These are phyloP conservation scores for Solanum appendiculatum DNA, from an alignment of 257 asterid genomes.

Conservation along the genomic window DNA sequence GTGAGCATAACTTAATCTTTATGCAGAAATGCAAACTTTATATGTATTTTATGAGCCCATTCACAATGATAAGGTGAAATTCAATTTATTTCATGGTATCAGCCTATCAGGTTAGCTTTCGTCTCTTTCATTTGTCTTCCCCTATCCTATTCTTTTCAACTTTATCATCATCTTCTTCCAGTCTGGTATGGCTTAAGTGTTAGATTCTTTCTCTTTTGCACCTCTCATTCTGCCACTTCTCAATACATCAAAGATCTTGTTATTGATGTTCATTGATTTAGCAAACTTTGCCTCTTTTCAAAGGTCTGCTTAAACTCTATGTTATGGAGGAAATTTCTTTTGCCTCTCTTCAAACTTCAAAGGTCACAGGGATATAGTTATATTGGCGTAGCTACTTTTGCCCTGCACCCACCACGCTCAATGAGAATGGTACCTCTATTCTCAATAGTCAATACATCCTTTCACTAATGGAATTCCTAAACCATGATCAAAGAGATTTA, in stretches of 20 bases:
- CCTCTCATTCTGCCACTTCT: neutral
- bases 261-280: neutral
- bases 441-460: neutral
- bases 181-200: neutral
- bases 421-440: neutral
- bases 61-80: neutral
- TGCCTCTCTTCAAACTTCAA: neutral
- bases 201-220: neutral
- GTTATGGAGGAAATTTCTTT: neutral
- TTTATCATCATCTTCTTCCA: neutral
- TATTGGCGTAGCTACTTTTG: neutral
- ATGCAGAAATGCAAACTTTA: neutral
- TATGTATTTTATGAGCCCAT: neutral
- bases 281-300: neutral
- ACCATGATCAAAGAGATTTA: neutral
- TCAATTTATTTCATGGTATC: neutral
- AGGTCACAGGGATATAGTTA: neutral
- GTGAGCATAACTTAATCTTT: neutral
- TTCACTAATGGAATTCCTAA: neutral
- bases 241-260: neutral
- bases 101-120: neutral
- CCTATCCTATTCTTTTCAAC: neutral
- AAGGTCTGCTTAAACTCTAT: neutral
- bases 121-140: neutral
- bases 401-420: neutral